Conservation (phyloP, 176 grass and related monocot species). For the Triticum dicoccoides region DNA sequence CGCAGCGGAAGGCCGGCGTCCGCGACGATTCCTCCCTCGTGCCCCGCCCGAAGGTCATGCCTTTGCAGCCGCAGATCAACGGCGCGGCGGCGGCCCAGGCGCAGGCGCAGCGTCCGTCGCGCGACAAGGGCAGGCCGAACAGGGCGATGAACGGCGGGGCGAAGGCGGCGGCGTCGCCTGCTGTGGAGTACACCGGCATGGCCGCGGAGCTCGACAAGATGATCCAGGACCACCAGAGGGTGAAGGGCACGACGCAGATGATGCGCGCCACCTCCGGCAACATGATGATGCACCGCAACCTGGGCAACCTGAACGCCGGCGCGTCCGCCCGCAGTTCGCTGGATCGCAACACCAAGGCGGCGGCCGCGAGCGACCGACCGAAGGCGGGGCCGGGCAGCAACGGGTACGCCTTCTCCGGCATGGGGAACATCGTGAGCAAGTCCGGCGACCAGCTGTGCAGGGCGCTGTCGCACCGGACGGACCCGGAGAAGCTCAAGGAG, state of each 20-base stretch:
- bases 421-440: slow-evolving; percentile 55
- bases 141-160: slow-evolving; percentile 22
- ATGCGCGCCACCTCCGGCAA: slow-evolving; percentile 80
- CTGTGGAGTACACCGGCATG: slow-evolving; percentile 55
- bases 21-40: slow-evolving; percentile 34
- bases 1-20: slow-evolving; percentile 18
- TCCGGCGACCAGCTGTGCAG: slow-evolving; percentile 43
- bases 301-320: slow-evolving; percentile 69
- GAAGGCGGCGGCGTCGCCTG: neutral
- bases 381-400: slow-evolving; percentile 2
- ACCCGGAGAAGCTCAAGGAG: slow-evolving; percentile 95
- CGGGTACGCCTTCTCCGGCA: slow-evolving; percentile 31
- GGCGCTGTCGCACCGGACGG: slow-evolving; percentile 55
- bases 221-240: slow-evolving; percentile 67
- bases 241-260: slow-evolving; percentile 52
- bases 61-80: slow-evolving; percentile 3
- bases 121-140: neutral
- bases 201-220: slow-evolving; percentile 85
- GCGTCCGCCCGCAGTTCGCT: slow-evolving; percentile 19
- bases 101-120: neutral
- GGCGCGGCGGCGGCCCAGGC: neutral
- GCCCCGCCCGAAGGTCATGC: slow-evolving; percentile 10
- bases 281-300: slow-evolving; percentile 87
- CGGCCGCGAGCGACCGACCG: slow-evolving; percentile 1
- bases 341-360: slow-evolving; percentile 15